Base-by-base conservation (phyloP, 805 yeast genomes). In the Candida incommunis region DNA sequence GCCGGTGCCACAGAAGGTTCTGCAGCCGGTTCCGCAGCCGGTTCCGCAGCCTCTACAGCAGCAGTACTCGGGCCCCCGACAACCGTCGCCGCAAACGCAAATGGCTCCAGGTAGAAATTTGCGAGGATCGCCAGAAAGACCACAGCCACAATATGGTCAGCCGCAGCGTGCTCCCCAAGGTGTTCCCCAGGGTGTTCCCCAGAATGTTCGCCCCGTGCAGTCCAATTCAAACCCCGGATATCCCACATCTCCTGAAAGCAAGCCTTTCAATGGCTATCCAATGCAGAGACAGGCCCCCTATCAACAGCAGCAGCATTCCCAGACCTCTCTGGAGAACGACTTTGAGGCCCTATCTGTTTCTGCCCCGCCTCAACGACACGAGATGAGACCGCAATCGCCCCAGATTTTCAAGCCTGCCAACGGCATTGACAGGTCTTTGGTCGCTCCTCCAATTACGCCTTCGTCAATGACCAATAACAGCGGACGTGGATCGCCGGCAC, bases 201-300 rank as follows among this genome's bases (percentile, higher is more conserved):
- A 13, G 13, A 25, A 9, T 7, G 7, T 13, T 9, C 27, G 13
- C 13, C 27, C 27, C 13, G 27, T 13, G 27, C 27, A 25, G 27
- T 7, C 27, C 7, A 7, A 7, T 9, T 25, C 27, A 13, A 7
- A 25, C 27, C 27, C 27, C 13, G 27, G 27, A 31, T 31, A 31
- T n/a, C 37, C 37, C 13, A 18, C 37, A 31, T 31, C 37, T 7
- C 37, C 37, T 5, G 27, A 25, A 13, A n/a, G 18, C 37, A 5
- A 31, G 37, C 11, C 18, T 7, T 31, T 31, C 37, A 31, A 31
- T 18, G 37, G 37, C 18, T 31, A 31, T n/a, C 37, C 37, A 5
- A 31, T 31, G 37, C 37, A 31, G 37, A 11, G 37, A 11, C 37
- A 31, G n/a, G 37, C 37, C 20, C 37, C 37, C 18, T 31, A 31